These are phyloP conservation scores for Entoloma clypeatum DNA, from an alignment of 1,284 basidiomycete species.

Conservation along the genomic window DNA sequence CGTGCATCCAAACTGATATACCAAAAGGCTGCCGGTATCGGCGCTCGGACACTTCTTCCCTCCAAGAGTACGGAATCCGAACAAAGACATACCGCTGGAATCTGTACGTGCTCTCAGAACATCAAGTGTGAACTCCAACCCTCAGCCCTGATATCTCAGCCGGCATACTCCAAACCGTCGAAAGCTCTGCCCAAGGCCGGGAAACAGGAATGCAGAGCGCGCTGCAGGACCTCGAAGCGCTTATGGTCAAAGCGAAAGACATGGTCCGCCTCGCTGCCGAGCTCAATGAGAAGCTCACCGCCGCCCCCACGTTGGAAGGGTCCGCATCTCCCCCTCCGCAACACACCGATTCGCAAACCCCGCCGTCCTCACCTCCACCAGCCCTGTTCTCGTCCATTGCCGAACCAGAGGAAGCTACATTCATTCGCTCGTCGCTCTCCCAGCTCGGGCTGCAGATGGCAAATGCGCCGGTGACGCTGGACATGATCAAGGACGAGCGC, in stretches of 20 bases:
- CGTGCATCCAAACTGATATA: neutral
- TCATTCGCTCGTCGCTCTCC: slow-evolving; percentile 85
- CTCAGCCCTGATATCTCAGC: slow-evolving; percentile 40
- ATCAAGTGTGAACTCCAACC: slow-evolving; percentile 3
- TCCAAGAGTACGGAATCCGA: too few species aligned
- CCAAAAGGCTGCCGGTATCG: slow-evolving; percentile 25
- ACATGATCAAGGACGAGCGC: slow-evolving; percentile 85
- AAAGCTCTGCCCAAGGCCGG: slow-evolving; percentile 61
- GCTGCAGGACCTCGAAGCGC: slow-evolving; percentile 84
- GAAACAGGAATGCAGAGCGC: slow-evolving; percentile 75
- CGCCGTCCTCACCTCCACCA: slow-evolving; percentile 22
- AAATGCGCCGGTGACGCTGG: slow-evolving; percentile 80
- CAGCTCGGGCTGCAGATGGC: slow-evolving; percentile 81
- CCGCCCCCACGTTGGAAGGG: slow-evolving; percentile 41
- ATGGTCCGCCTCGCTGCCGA: slow-evolving; percentile 91
- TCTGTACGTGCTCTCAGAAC: slow-evolving; percentile 39
- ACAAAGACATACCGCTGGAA: slow-evolving; percentile 44
- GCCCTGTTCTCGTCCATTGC: slow-evolving; percentile 31
- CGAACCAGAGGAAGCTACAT: slow-evolving; percentile 77
- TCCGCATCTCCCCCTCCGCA: slow-evolving; percentile 18
- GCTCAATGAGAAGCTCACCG: slow-evolving; percentile 80
- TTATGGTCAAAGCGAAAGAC: slow-evolving; percentile 90
- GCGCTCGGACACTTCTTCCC: too few species aligned
- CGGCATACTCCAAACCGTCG: slow-evolving; percentile 74
- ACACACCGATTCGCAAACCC: slow-evolving; percentile 8